Conservation (phyloP, 331 rosid species). For the Prunus yedoensis region DNA sequence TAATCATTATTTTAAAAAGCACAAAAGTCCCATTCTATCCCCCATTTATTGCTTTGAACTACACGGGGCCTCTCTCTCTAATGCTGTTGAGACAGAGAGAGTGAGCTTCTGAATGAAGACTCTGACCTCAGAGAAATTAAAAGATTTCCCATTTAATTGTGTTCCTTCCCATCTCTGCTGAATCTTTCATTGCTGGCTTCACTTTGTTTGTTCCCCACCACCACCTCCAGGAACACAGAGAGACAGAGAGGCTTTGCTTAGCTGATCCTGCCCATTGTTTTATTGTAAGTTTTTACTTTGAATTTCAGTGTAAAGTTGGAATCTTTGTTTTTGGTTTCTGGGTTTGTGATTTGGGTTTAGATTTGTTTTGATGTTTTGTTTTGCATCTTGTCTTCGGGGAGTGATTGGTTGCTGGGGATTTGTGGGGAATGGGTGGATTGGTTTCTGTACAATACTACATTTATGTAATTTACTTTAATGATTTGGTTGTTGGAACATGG, state of each 20-base stretch:
- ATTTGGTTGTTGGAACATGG: background rate
- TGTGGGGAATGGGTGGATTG: conserved; percentile 13
- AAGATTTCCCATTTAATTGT: conserved; percentile 7
- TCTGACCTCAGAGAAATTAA: background rate
- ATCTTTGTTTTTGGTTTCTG: conserved; percentile 15
- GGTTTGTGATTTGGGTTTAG: conserved; percentile 27
- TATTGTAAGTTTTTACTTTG: conserved; percentile 21
- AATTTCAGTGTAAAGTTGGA: background rate
- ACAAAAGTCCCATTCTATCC: background rate
- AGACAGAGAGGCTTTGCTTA: conserved; percentile 2
- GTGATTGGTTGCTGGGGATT: conserved; percentile 25
- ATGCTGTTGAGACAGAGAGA: conserved; percentile 2
- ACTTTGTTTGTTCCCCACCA: too few relatives aligned
- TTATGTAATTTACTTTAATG: background rate
- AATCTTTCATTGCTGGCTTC: conserved; percentile 26
- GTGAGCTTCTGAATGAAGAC: background rate
- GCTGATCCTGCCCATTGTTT: conserved; percentile 18
- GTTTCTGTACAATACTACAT: background rate
- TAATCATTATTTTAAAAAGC: background rate
- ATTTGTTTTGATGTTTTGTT: conserved; percentile 11
- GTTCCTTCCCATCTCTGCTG: conserved; percentile 7
- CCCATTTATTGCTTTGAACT: conserved; percentile 28
- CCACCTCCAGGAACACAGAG: background rate
- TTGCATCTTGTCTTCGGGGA: background rate
- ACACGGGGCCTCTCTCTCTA: background rate